These are phyloP conservation scores for Fusarium mexicanum DNA, from an alignment of 2,329 filamentous ascomycete species.

Conservation along the genomic window DNA sequence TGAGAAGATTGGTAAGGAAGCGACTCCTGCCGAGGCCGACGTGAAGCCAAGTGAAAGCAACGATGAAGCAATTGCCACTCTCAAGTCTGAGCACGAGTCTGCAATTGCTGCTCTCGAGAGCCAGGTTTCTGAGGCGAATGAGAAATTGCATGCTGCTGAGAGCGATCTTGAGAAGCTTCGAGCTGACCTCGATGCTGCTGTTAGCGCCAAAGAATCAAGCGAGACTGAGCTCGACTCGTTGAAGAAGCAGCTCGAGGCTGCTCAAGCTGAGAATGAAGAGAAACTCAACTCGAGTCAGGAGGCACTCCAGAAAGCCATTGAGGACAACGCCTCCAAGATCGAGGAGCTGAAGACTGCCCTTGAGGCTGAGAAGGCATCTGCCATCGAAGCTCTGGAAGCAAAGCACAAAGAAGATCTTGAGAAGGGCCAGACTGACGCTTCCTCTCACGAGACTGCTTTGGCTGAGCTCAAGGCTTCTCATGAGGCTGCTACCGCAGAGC, in stretches of 20 bases:
- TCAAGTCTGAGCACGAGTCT: conserved; percentile 62
- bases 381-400: conserved; percentile 60
- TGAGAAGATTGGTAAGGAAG: conserved; percentile 58
- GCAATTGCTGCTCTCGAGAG: conserved; percentile 58
- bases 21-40: conserved; percentile 50
- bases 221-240: conserved; percentile 59
- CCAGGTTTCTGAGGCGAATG: conserved; percentile 59
- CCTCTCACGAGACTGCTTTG: conserved; percentile 60
- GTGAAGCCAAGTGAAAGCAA: conserved; percentile 56
- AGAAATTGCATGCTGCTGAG: conserved; percentile 63
- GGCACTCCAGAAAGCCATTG: conserved; percentile 50
- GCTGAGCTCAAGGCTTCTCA: conserved; percentile 62
- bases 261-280: conserved; percentile 48
- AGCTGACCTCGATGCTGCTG: conserved; percentile 58
- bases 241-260: conserved; percentile 60
- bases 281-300: conserved; percentile 48
- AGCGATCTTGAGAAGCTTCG: conserved; percentile 61
- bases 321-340: conserved; percentile 61
- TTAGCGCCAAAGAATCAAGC: conserved; percentile 59
- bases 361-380: conserved; percentile 59
- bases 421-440: conserved; percentile 55
- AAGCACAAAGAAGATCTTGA: conserved; percentile 63
- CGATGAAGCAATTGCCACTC: conserved; percentile 54
- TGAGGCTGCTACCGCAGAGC: conserved; percentile 56
- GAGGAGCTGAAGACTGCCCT: conserved; percentile 61